phyloP scores from a whole-genome alignment of 257 asterid genomes.

The Eustoma russellianum region DNA sequence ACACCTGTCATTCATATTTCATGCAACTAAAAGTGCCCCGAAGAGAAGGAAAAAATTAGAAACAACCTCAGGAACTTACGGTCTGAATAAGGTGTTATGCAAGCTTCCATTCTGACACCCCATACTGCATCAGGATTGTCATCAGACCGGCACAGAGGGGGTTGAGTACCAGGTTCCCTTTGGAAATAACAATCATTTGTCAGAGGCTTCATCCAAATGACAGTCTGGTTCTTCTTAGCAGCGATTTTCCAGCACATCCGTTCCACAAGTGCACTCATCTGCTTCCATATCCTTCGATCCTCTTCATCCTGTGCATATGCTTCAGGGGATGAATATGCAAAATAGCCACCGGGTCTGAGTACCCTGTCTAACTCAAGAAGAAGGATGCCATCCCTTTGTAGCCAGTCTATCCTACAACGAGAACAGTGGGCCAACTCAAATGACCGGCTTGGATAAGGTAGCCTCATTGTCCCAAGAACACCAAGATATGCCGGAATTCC shows the following conservation, averaged over 20 bases:
- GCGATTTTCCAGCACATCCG: constrained; percentile 97
- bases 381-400: constrained; percentile 87
- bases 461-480: constrained; percentile 94
- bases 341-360: constrained; percentile 93
- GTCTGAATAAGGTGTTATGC: constrained; percentile 87
- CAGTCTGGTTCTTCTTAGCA: constrained; percentile 73
- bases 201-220: constrained; percentile 87
- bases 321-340: constrained; percentile 92
- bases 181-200: constrained; percentile 66
- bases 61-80: constrained; percentile 43
- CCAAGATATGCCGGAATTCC: constrained; percentile 97
- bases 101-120: constrained; percentile 79
- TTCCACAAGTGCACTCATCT: constrained; percentile 78
- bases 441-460: constrained; percentile 94
- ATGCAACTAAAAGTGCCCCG: neutral
- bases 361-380: constrained; percentile 89
- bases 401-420: constrained; percentile 96
- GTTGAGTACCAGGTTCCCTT: constrained; percentile 71
- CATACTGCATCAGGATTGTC: constrained; percentile 90
- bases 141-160: constrained; percentile 83
- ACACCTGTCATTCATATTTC: too few species aligned
- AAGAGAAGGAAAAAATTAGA: neutral
- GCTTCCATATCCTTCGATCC: constrained; percentile 74
- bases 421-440: constrained; percentile 93
- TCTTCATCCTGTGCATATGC: constrained; percentile 97